Percentiles rank a stretch among this genome's conserved stretches.
These are phyloP conservation scores for Stephania japonica DNA, from an alignment of 164 flowering plant genomes.

Conservation along the genomic window DNA sequence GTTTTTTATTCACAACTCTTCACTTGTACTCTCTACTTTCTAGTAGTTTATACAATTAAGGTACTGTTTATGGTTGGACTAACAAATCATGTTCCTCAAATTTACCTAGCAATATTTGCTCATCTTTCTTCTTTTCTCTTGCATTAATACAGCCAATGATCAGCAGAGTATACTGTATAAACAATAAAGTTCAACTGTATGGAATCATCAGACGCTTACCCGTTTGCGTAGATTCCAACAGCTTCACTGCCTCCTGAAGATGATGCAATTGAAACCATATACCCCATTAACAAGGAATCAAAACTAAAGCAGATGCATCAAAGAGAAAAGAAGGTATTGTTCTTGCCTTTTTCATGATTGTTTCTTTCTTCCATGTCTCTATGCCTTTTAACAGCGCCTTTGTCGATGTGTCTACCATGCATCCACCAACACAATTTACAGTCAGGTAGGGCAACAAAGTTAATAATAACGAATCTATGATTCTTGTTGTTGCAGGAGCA, in stretches of 20 bases:
- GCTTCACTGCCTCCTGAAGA: constrained; percentile 50
- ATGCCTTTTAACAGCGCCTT: constrained; percentile 59
- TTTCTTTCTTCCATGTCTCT: constrained; percentile 74
- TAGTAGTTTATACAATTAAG: too few relatives aligned
- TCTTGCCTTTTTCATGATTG: constrained; percentile 45
- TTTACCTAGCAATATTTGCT: too few relatives aligned
- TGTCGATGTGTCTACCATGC: constrained; percentile 49
- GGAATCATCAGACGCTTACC: constrained; percentile 13
- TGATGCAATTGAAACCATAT: background rate
- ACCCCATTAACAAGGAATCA: background rate
- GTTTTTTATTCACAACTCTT: too few relatives aligned
- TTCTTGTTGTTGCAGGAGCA: background rate
- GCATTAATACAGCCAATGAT: too few relatives aligned
- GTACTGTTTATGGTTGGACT: too few relatives aligned
- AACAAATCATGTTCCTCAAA: too few relatives aligned
- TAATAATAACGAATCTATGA: background rate
- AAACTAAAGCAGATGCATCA: too few relatives aligned
- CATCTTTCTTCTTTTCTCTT: too few relatives aligned
- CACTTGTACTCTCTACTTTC: too few relatives aligned
- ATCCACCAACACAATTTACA: background rate
- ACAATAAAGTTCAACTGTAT: constrained; percentile 10
- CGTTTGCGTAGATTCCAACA: constrained; percentile 29
- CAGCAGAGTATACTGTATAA: background rate
- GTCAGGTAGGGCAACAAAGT: background rate
- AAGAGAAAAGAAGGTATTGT: background rate